Percentiles rank a stretch among this genome's conserved stretches.
phyloP scores from a whole-genome alignment of 768 basidiomycete species.

The Lenzites betulinus region DNA sequence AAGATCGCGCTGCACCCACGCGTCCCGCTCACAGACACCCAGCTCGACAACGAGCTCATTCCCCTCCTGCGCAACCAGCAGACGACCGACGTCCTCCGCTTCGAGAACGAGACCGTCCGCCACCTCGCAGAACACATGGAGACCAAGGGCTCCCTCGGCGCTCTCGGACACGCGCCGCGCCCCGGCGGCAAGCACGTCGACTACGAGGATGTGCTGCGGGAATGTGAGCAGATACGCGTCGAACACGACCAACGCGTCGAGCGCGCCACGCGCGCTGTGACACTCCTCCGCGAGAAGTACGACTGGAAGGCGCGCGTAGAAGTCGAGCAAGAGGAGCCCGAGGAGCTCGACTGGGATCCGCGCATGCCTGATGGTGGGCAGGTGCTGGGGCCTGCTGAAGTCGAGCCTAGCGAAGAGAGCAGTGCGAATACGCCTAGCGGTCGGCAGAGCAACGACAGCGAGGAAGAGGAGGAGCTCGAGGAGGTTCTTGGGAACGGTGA shows the following conservation, averaged over 20 bases:
- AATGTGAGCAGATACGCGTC: conserved; percentile 64
- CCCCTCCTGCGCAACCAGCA: conserved; percentile 79
- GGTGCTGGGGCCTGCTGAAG: conserved; percentile 20
- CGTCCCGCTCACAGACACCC: conserved; percentile 56
- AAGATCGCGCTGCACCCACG: conserved; percentile 61
- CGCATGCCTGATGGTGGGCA: conserved; percentile 35
- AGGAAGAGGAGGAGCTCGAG: conserved; percentile 36
- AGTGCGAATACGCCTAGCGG: conserved; percentile 29
- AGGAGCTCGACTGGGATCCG: conserved; percentile 75
- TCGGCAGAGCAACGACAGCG: conserved; percentile 33
- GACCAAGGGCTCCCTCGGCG: conserved; percentile 31
- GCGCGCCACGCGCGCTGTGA: conserved; percentile 76
- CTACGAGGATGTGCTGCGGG: conserved; percentile 63
- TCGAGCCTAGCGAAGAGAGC: conserved; percentile 31
- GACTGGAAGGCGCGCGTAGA: conserved; percentile 83
- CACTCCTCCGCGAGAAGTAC: conserved; percentile 75
- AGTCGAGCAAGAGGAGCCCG: conserved; percentile 77
- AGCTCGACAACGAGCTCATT: conserved; percentile 73
- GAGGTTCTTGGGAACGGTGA: conserved; percentile 33
- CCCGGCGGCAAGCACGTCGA: conserved; percentile 27
- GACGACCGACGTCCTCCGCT: conserved; percentile 70
- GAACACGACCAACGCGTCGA: conserved; percentile 79
- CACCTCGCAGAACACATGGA: conserved; percentile 67
- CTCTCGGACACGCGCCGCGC: conserved; percentile 34
- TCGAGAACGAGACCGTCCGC: conserved; percentile 73